phyloP scores from a whole-genome alignment of 192 early-diverging fungal genomes.

The Thamnidium elegans region DNA sequence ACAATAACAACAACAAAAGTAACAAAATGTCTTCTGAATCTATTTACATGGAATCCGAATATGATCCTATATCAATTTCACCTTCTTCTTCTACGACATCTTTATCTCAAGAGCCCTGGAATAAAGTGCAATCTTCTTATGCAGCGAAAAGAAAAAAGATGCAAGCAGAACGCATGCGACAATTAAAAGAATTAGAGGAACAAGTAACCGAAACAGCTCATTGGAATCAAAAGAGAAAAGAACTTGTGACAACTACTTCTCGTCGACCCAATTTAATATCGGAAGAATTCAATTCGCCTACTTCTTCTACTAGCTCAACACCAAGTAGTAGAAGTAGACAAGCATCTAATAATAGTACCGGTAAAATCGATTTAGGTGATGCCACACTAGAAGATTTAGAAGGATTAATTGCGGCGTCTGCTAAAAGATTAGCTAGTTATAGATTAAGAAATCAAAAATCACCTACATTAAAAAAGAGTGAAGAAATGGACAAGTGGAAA shows the following conservation, averaged over 20 bases:
- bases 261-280: constrained; percentile 2
- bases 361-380: constrained; percentile 23
- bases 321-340: not conserved
- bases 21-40: not conserved
- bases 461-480: not conserved
- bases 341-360: not conserved
- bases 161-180: constrained; percentile 17
- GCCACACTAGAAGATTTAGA: constrained; percentile 28
- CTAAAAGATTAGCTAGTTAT: constrained; percentile 24
- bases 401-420: constrained; percentile 29
- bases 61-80: not conserved
- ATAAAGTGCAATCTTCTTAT: constrained; percentile 9
- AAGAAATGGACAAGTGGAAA: not conserved
- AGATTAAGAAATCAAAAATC: constrained; percentile 8
- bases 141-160: constrained; percentile 17
- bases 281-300: not conserved
- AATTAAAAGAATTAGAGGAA: constrained; percentile 18
- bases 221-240: constrained; percentile 8
- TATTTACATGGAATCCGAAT: constrained; percentile 1
- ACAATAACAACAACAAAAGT: not conserved
- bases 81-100: not conserved
- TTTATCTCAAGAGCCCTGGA: constrained; percentile 7
- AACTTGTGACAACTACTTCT: constrained; percentile 5
- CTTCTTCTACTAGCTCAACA: not conserved
- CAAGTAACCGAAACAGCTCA: constrained; percentile 16